Evolutionary conservation across 441 rosid species (phyloP).

Genomic region (Eruca vesicaria): DNA sequence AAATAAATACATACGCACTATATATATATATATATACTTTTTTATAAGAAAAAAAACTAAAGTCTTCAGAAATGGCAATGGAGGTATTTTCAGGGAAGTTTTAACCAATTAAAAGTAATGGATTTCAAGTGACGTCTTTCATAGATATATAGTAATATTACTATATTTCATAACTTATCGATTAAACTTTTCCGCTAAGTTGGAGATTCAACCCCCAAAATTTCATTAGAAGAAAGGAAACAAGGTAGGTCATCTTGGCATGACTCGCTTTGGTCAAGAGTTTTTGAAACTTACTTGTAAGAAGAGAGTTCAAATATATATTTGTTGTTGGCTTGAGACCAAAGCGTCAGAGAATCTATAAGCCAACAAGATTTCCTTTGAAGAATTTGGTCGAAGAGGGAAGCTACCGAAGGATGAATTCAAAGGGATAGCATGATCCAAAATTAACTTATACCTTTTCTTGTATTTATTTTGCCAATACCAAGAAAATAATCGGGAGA

Average conservation of each 20-base stretch:
- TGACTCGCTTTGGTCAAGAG: not conserved
- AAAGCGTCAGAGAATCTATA: too few relatives aligned
- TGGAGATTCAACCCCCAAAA: not conserved
- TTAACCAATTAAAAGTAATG: not conserved
- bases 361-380: too few relatives aligned
- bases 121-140: not conserved
- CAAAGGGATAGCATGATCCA: slow-evolving; percentile 99
- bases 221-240: not conserved
- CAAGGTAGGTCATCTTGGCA: not conserved
- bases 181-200: not conserved
- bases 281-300: slow-evolving; percentile 16
- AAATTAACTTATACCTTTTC: slow-evolving; percentile 14
- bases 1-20: not conserved
- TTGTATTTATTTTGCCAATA: not conserved
- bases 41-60: not conserved
- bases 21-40: not conserved
- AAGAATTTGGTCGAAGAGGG: slow-evolving; percentile 40
- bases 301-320: not conserved
- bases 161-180: not conserved
- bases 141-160: not conserved
- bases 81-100: not conserved
- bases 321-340: slow-evolving; percentile 4
- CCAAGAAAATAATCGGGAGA: not conserved
- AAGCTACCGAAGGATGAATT: slow-evolving; percentile 87
- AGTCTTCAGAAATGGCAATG: not conserved